Percentiles rank a stretch among this genome's conserved stretches.
Conservation (phyloP, 2,329 filamentous ascomycete genomes). For the Tolypocladium album region DNA sequence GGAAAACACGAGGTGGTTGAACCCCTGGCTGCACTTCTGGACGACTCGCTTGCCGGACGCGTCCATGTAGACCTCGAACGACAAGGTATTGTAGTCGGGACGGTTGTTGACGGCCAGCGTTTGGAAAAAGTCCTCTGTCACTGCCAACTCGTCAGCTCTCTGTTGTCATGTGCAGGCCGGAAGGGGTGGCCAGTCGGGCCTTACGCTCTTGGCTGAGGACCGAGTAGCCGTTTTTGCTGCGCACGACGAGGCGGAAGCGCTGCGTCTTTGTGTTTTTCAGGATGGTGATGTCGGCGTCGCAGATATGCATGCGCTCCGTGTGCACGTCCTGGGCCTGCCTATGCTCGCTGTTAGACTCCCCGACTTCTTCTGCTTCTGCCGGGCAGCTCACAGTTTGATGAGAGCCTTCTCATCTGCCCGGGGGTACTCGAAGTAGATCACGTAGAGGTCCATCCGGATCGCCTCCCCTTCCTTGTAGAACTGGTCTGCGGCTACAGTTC, state of each 20-base stretch:
- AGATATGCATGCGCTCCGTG: slow-evolving; percentile 4
- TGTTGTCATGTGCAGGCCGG: too few relatives aligned
- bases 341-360: neutral
- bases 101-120: neutral
- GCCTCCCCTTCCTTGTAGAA: slow-evolving; percentile 1
- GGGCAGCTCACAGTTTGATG: neutral
- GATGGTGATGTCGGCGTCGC: slow-evolving; percentile 3
- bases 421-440: slow-evolving; percentile 1
- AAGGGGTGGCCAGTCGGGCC: neutral
- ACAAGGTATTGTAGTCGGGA: neutral
- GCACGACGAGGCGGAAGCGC: slow-evolving; percentile 1
- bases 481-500: neutral
- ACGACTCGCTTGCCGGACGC: slow-evolving; percentile 1
- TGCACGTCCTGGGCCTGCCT: slow-evolving; percentile 3
- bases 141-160: neutral
- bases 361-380: neutral
- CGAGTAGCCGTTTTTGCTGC: slow-evolving; percentile 1
- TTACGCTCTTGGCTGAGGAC: slow-evolving; percentile 2
- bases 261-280: slow-evolving; percentile 1
- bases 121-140: neutral
- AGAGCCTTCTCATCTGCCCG: neutral
- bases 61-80: slow-evolving; percentile 1
- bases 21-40: neutral
- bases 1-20: slow-evolving; percentile 1
- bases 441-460: slow-evolving; percentile 4